phyloP scores from a whole-genome alignment of 176 grass and related monocot species.

The Luzula sylvatica region DNA sequence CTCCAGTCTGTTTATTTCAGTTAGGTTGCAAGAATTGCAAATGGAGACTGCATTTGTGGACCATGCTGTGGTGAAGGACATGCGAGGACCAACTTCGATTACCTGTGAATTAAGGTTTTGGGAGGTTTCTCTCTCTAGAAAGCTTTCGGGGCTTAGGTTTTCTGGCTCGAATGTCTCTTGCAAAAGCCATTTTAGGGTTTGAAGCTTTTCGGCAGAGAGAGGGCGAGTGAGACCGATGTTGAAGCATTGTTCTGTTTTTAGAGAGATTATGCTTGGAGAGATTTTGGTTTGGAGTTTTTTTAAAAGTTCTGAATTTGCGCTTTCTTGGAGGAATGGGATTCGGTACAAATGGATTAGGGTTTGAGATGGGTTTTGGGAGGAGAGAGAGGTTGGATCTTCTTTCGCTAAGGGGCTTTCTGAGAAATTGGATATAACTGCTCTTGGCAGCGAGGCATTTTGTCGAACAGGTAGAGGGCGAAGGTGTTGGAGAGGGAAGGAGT shows the following conservation, averaged over 20 bases:
- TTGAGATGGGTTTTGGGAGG: conserved; percentile 11
- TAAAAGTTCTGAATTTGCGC: conserved; percentile 42
- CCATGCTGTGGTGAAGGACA: conserved; percentile 88
- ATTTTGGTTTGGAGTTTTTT: conserved; percentile 62
- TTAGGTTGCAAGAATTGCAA: conserved; percentile 60
- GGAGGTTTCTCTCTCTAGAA: conserved; percentile 44
- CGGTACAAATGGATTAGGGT: conserved; percentile 69
- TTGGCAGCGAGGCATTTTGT: conserved; percentile 18
- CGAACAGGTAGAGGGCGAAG: conserved; percentile 18
- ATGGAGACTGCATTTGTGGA: conserved; percentile 75
- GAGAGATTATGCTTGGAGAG: conserved; percentile 45
- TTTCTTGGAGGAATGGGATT: conserved; percentile 65
- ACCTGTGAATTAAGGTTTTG: conserved; percentile 22
- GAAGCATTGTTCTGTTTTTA: conserved; percentile 76
- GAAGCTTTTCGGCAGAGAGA: conserved; percentile 40
- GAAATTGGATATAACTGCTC: conserved; percentile 30
- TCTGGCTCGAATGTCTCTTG: conserved; percentile 75
- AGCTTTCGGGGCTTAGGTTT: conserved; percentile 46
- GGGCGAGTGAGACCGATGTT: conserved; percentile 47
- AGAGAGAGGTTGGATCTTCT: conserved; percentile 15
- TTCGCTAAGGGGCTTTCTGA: conserved; percentile 31
- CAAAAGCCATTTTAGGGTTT: conserved; percentile 65
- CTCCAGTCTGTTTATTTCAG: conserved; percentile 63
- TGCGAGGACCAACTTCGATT: conserved; percentile 71
- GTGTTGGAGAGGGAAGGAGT: conserved; percentile 25